These are phyloP conservation scores for Dipteronia dyeriana DNA, from an alignment of 345 rosid genomes.

Conservation along the genomic window DNA sequence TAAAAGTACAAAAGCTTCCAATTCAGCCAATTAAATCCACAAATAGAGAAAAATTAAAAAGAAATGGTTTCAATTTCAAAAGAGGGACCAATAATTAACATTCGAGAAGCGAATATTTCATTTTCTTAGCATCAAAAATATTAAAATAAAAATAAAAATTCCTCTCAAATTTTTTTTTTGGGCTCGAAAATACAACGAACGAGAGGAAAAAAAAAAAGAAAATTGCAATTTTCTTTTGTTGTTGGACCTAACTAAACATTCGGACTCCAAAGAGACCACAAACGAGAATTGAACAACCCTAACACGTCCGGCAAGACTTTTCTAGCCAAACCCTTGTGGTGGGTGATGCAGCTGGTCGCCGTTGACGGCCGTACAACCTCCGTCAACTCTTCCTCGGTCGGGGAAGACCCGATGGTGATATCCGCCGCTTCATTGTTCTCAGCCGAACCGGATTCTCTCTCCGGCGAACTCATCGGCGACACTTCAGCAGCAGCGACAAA, in stretches of 20 bases:
- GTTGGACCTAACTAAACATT: conserved; percentile 51
- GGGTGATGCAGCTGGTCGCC: conserved; percentile 11
- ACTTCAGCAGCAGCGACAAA: neutral
- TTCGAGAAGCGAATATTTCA: neutral
- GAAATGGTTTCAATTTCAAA: neutral
- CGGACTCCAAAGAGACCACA: conserved; percentile 95
- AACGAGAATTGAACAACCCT: conserved; percentile 78
- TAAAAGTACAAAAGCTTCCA: neutral
- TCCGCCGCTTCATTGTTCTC: conserved; percentile 6
- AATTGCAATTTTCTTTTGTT: conserved; percentile 1
- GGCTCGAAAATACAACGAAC: conserved; percentile 16
- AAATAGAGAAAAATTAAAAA: neutral
- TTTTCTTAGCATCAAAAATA: neutral
- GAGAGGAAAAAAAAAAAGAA: neutral
- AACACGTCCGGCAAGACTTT: conserved; percentile 97
- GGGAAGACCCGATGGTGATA: neutral
- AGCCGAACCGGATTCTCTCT: neutral
- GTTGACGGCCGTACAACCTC: conserved; percentile 11
- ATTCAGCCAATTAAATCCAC: neutral
- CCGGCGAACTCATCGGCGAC: conserved; percentile 11
- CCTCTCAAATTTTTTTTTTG: neutral
- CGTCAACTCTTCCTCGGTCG: conserved; percentile 17
- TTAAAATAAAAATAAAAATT: neutral
- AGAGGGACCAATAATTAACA: neutral
- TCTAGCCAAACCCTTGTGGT: conserved; percentile 78